Percentiles rank a stretch among this genome's conserved stretches.
phyloP scores from a whole-genome alignment of 129 eudicot genomes.

The Lactuca saligna region DNA sequence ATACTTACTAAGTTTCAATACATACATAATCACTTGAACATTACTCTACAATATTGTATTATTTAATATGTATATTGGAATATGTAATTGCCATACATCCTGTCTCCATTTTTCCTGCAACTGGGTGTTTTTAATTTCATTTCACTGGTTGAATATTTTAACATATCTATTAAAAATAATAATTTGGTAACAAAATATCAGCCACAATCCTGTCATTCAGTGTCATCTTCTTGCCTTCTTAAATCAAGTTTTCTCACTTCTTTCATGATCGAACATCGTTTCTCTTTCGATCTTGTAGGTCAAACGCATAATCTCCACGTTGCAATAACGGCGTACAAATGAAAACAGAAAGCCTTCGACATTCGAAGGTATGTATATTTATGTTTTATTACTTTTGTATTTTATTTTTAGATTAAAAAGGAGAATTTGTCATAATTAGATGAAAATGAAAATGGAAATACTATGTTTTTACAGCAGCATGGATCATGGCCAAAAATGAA shows the following conservation, averaged over 20 bases:
- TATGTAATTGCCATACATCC: slow-evolving; percentile 30
- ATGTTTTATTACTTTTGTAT: not conserved
- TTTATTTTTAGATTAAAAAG: not conserved
- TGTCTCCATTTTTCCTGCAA: slow-evolving; percentile 85
- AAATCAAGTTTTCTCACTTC: not conserved
- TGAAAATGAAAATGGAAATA: not conserved
- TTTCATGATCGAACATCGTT: not conserved
- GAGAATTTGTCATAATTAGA: not conserved
- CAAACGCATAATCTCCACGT: slow-evolving; percentile 18
- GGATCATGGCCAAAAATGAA: slow-evolving; percentile 75
- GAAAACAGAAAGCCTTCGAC: slow-evolving; percentile 45
- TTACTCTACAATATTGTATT: not conserved
- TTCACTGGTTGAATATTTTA: not conserved
- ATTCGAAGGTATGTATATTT: slow-evolving; percentile 40
- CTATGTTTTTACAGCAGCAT: slow-evolving; percentile 28
- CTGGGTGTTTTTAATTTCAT: slow-evolving; percentile 30
- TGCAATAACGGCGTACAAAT: slow-evolving; percentile 20
- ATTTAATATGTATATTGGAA: slow-evolving; percentile 6
- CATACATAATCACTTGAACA: slow-evolving; percentile 2
- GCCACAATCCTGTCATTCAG: slow-evolving; percentile 25
- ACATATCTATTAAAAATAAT: not conserved
- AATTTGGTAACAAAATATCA: slow-evolving; percentile 12
- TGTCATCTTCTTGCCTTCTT: not conserved
- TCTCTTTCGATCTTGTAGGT: slow-evolving; percentile 13
- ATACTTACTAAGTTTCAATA: not conserved